Evolutionary conservation across 805 yeast species (phyloP).

Genomic region (Candida vartiovaarae): DNA sequence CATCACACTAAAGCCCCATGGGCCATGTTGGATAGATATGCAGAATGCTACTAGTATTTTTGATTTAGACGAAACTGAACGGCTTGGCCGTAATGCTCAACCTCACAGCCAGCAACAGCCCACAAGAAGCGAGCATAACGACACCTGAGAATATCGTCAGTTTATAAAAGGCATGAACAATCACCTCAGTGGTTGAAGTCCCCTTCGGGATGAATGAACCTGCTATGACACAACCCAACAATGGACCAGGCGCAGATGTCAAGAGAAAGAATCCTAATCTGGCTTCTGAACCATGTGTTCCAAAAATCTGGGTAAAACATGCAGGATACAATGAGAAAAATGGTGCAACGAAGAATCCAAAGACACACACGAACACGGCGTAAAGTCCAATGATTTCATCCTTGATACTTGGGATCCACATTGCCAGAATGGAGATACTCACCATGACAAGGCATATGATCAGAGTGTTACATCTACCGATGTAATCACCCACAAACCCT

Average conservation of each 20-base stretch:
- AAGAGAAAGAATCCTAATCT: slow-evolving; percentile 14
- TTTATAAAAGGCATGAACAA: slow-evolving; percentile 12
- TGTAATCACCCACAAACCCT: slow-evolving; percentile 14
- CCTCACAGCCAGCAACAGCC: slow-evolving; percentile 8
- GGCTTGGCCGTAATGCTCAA: slow-evolving; percentile 9
- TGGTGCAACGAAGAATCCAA: slow-evolving; percentile 18
- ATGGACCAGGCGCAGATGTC: slow-evolving; percentile 18
- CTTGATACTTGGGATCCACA: slow-evolving; percentile 18
- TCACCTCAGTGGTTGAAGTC: slow-evolving; percentile 1
- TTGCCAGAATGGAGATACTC: slow-evolving; percentile 7
- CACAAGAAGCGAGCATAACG: slow-evolving; percentile 8
- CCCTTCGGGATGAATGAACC: slow-evolving; percentile 19
- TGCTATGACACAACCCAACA: slow-evolving; percentile 18
- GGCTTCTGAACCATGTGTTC: slow-evolving; percentile 14
- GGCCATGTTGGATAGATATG: too few relatives aligned
- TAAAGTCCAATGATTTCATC: slow-evolving; percentile 6
- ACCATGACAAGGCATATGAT: slow-evolving; percentile 6
- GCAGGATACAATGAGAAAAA: slow-evolving; percentile 19
- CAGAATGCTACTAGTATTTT: too few relatives aligned
- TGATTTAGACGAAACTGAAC: slow-evolving; percentile 10
- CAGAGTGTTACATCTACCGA: slow-evolving; percentile 18
- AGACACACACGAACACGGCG: slow-evolving; percentile 13
- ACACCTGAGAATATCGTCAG: slow-evolving; percentile 16
- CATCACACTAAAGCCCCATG: too few relatives aligned
- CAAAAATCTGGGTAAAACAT: slow-evolving; percentile 18